These are phyloP conservation scores for Przewalskia tangutica DNA, from an alignment of 257 asterid species.

Conservation along the genomic window DNA sequence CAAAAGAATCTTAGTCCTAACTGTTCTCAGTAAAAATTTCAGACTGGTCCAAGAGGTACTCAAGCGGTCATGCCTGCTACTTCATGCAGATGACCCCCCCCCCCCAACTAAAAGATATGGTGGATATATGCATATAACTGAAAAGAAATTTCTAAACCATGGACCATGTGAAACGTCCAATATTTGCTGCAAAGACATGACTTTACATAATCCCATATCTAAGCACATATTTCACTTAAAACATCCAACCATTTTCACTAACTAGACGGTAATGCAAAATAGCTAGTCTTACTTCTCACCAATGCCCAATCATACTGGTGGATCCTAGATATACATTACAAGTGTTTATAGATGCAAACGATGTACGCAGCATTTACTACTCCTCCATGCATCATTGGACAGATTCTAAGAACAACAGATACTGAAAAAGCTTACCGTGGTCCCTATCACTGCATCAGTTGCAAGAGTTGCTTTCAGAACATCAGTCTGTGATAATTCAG, in stretches of 20 bases:
- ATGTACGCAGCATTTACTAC: neutral
- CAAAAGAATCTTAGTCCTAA: neutral
- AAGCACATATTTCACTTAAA: neutral
- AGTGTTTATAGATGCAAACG: neutral
- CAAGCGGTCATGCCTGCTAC: neutral
- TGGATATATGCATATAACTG: neutral
- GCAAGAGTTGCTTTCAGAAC: conserved; percentile 92
- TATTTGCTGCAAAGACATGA: neutral
- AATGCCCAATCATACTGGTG: neutral
- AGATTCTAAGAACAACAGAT: neutral
- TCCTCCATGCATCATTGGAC: neutral
- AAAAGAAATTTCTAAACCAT: neutral
- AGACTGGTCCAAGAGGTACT: neutral
- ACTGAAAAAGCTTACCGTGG: conserved; percentile 39
- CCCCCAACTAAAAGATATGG: too few relatives aligned
- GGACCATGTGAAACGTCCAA: neutral
- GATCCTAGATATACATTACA: neutral
- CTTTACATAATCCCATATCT: neutral
- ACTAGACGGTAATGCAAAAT: neutral
- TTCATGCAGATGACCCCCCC: neutral
- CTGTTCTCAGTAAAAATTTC: neutral
- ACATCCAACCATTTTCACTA: neutral
- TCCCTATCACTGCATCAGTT: conserved; percentile 86
- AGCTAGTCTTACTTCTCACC: neutral
- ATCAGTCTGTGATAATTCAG: conserved; percentile 37